Conservation (phyloP, 2,329 filamentous ascomycete species). For the Arthrinium puccinioides region DNA sequence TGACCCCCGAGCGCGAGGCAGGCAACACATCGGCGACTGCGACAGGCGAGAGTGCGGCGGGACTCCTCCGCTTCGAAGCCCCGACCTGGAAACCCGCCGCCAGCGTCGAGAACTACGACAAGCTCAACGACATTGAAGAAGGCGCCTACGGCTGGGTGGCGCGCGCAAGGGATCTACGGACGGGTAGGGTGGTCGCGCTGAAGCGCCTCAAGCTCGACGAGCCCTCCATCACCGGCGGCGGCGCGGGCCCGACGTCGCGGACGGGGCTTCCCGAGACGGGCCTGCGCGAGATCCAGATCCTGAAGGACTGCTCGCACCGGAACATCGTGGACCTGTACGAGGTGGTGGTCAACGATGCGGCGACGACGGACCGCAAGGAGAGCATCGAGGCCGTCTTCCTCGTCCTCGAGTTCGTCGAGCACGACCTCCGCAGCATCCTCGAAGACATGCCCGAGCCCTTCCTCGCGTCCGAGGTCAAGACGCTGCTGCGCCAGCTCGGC, state of each 20-base stretch:
- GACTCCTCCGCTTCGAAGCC: constrained; percentile 64
- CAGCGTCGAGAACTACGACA: constrained; percentile 82
- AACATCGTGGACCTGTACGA: constrained; percentile 81
- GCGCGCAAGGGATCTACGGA: constrained; percentile 65
- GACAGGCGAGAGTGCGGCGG: constrained; percentile 28
- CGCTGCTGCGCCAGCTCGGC: constrained; percentile 74
- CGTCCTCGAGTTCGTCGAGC: constrained; percentile 95
- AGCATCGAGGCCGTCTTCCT: constrained; percentile 64
- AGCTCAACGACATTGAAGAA: constrained; percentile 94
- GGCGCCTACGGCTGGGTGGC: constrained; percentile 95
- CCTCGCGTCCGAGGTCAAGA: constrained; percentile 86
- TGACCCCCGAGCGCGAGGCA: constrained; percentile 37
- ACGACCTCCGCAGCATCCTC: constrained; percentile 89
- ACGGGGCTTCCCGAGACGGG: constrained; percentile 84
- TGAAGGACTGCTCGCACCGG: constrained; percentile 70
- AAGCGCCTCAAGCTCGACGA: constrained; percentile 90
- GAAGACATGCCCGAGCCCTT: constrained; percentile 95
- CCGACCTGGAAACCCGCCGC: constrained; percentile 63
- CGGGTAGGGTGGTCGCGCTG: constrained; percentile 77
- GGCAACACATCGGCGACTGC: constrained; percentile 13
- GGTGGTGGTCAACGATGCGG: constrained; percentile 64
- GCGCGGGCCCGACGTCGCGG: constrained; percentile 47
- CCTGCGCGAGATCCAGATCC: constrained; percentile 84
- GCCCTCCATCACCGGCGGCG: neutral
- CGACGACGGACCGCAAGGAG: constrained; percentile 20